Conservation (phyloP, 2,329 filamentous ascomycete genomes). For the Alternaria postmessia region DNA sequence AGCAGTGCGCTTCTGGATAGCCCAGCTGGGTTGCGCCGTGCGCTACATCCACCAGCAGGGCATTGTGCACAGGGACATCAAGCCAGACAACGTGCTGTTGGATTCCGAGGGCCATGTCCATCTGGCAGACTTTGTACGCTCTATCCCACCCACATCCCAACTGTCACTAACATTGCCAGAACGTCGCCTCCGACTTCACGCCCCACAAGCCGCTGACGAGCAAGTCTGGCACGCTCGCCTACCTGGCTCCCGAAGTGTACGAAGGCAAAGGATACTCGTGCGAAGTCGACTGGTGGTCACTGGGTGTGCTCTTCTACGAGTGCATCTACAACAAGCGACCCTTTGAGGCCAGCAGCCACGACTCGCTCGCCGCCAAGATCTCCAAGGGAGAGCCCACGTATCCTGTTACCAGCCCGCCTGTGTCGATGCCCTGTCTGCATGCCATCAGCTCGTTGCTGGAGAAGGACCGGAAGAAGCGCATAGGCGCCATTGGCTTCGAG, state of each 20-base stretch:
- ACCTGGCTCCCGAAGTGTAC: conserved; percentile 95
- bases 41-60: conserved; percentile 59
- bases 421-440: conserved; percentile 86
- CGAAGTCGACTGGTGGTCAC: conserved; percentile 97
- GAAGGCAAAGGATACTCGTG: conserved; percentile 86
- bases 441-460: conserved; percentile 86
- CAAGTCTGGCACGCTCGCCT: conserved; percentile 95
- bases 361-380: conserved; percentile 80
- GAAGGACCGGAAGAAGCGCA: conserved; percentile 78
- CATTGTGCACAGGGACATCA: conserved; percentile 54
- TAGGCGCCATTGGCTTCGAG: conserved; percentile 83
- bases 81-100: conserved; percentile 53
- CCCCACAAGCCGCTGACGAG: conserved; percentile 85
- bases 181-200: conserved; percentile 92
- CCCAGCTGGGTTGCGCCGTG: conserved; percentile 89
- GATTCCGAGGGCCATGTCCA: conserved; percentile 75
- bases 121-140: conserved; percentile 91
- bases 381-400: conserved; percentile 83
- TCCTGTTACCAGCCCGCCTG: conserved; percentile 89
- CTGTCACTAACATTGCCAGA: conserved; percentile 66
- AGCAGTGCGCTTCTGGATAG: conserved; percentile 95
- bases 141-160: not conserved
- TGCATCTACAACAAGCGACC: conserved; percentile 99
- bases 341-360: conserved; percentile 89
- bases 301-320: conserved; percentile 98